These are phyloP conservation scores for Amoeboaphelidium occidentale DNA, from an alignment of 371 early-diverging fungal species.

Conservation along the genomic window DNA sequence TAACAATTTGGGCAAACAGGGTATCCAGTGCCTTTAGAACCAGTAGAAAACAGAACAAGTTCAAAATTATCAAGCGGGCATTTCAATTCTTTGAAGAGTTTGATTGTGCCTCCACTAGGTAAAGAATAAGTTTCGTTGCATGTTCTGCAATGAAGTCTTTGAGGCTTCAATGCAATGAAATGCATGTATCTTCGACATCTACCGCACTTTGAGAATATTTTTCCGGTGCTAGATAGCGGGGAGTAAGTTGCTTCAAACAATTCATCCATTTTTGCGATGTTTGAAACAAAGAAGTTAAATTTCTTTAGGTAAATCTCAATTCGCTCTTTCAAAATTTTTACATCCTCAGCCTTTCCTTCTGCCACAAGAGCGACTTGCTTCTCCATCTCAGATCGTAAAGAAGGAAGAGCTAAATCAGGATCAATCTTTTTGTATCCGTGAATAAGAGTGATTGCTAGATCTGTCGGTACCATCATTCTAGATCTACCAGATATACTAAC, in stretches of 20 bases:
- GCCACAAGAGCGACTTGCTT: constrained; percentile 22
- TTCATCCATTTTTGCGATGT: constrained; percentile 22
- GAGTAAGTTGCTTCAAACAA: constrained; percentile 27
- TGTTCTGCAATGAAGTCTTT: constrained; percentile 21
- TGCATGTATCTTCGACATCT: constrained; percentile 19
- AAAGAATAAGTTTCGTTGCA: constrained; percentile 26
- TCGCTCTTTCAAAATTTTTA: constrained; percentile 16
- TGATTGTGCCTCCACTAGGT: constrained; percentile 24
- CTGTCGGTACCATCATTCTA: constrained; percentile 19
- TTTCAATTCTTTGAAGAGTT: constrained; percentile 6
- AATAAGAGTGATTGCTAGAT: constrained; percentile 24
- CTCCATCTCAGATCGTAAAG: constrained; percentile 22
- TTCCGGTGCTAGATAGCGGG: constrained; percentile 20
- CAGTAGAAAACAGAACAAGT: constrained; percentile 21
- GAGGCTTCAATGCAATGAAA: constrained; percentile 10
- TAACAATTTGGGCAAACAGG: constrained; percentile 26
- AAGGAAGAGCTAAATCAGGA: not conserved
- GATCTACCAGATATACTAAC: constrained; percentile 12
- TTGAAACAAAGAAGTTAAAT: constrained; percentile 20
- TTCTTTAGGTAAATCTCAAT: constrained; percentile 20
- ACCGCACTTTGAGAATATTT: constrained; percentile 23
- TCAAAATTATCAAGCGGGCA: constrained; percentile 12
- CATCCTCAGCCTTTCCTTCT: constrained; percentile 15
- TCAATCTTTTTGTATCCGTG: constrained; percentile 14
- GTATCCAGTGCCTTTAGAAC: constrained; percentile 23